Evolutionary conservation across 768 basidiomycete species (phyloP).

Genomic region (Termitomyces sp.): DNA sequence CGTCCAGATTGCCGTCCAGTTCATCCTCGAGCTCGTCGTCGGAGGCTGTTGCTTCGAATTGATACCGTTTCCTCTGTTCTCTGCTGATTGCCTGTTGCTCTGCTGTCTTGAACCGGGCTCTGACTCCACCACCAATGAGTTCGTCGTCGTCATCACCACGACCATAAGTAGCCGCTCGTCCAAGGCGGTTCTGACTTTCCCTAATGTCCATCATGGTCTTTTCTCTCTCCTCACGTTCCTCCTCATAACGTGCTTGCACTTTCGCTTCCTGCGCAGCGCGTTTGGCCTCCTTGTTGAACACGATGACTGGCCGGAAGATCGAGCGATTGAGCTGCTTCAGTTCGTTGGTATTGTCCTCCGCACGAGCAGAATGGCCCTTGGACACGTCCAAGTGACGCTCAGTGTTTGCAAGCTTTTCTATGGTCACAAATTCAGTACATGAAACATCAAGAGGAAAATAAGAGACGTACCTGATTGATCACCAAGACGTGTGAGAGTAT

Average conservation of each 20-base stretch:
- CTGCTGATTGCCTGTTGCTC: conserved; percentile 37
- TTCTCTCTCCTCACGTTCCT: conserved; percentile 81
- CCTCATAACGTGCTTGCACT: conserved; percentile 80
- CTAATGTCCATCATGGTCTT: conserved; percentile 82
- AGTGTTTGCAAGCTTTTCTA: conserved; percentile 88
- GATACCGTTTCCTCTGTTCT: conserved; percentile 77
- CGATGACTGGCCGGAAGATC: conserved; percentile 90
- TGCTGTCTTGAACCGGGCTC: conserved; percentile 41
- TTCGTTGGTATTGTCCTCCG: conserved; percentile 92
- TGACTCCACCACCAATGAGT: conserved; percentile 31
- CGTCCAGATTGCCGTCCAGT: conserved; percentile 86
- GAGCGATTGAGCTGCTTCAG: conserved; percentile 92
- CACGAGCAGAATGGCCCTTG: conserved; percentile 80
- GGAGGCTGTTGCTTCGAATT: conserved; percentile 86
- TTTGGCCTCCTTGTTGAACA: conserved; percentile 91
- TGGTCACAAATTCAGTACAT: not conserved
- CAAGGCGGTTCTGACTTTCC: conserved; percentile 84
- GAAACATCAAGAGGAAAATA: not conserved
- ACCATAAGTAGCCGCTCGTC: conserved; percentile 65
- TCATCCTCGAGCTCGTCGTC: conserved; percentile 97
- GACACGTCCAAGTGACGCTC: conserved; percentile 93
- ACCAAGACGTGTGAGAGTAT: conserved; percentile 78
- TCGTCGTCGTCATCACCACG: conserved; percentile 41
- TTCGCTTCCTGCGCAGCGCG: conserved; percentile 84
- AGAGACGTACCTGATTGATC: conserved; percentile 84